phyloP scores from a whole-genome alignment of 2,329 filamentous ascomycete genomes.

The Alternaria brassicae region DNA sequence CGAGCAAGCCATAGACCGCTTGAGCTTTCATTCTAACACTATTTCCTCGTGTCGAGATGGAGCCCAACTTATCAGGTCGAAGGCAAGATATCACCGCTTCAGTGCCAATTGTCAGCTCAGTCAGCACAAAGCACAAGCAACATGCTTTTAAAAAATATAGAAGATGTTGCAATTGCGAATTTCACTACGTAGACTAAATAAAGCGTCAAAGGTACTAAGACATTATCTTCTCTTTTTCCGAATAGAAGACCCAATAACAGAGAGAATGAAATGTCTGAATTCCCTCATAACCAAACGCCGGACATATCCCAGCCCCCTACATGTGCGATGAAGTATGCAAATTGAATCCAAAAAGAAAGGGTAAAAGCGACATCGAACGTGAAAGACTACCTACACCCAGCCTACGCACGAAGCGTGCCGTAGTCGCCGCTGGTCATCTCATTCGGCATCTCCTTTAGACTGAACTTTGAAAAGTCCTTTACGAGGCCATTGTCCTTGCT shows the following conservation, averaged over 20 bases:
- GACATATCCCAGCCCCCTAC: neutral
- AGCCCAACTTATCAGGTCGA: no score
- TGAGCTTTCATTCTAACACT: no score
- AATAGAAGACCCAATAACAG: neutral
- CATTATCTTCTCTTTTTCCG: conserved; percentile 3
- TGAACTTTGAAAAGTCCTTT: conserved; percentile 38
- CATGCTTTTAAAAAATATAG: neutral
- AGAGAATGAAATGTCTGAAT: neutral
- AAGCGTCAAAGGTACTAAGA: neutral
- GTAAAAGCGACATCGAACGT: neutral
- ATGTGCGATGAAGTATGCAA: conserved; percentile 4
- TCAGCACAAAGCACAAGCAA: neutral
- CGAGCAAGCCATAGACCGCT: no score
- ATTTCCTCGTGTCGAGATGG: no score
- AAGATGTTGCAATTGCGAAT: neutral
- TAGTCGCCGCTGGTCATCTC: conserved; percentile 39
- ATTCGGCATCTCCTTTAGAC: conserved; percentile 40
- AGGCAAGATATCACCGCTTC: no score
- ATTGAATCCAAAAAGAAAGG: conserved; percentile 8
- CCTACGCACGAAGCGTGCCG: conserved; percentile 32
- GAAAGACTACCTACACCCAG: neutral
- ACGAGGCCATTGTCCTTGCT: conserved; percentile 28
- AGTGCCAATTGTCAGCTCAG: no score
- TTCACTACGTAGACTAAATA: neutral
- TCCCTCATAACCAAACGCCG: neutral